These are phyloP conservation scores for Talaromyces stipitatus DNA, from an alignment of 495 filamentous ascomycete species.

Conservation along the genomic window DNA sequence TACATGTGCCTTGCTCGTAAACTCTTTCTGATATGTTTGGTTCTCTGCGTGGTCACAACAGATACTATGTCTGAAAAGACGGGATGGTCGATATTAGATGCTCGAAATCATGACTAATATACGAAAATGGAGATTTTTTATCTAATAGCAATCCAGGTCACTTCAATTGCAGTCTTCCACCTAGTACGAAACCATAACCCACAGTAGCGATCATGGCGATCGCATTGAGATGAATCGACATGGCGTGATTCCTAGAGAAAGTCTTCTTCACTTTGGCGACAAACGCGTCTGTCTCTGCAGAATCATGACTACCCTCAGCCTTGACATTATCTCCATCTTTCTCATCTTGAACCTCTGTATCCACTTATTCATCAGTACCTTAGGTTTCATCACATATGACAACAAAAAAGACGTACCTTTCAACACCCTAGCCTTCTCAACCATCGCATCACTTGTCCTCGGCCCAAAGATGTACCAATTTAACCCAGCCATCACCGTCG, in stretches of 20 bases:
- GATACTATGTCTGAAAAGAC: background rate
- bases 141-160: background rate
- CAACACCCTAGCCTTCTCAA: constrained; percentile 26
- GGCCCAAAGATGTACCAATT: constrained; percentile 44
- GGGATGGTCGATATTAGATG: background rate
- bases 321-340: constrained; percentile 10
- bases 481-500: constrained; percentile 29
- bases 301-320: background rate
- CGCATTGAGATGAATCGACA: constrained; percentile 49
- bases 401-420: constrained; percentile 28
- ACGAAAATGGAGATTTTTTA: background rate
- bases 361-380: background rate
- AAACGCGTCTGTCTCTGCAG: constrained; percentile 15
- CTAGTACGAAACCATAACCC: constrained; percentile 43
- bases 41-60: background rate
- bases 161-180: constrained; percentile 2
- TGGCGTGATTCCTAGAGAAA: constrained; percentile 45
- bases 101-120: background rate
- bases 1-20: background rate
- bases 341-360: constrained; percentile 10
- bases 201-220: constrained; percentile 41
- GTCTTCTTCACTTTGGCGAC: constrained; percentile 28
- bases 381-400: background rate
- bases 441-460: constrained; percentile 33
- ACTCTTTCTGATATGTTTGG: background rate